Evolutionary conservation across 768 basidiomycete genomes (phyloP), one percentile per base, ranked within the genome.

Genomic region (Auriscalpium orientale): DNA sequence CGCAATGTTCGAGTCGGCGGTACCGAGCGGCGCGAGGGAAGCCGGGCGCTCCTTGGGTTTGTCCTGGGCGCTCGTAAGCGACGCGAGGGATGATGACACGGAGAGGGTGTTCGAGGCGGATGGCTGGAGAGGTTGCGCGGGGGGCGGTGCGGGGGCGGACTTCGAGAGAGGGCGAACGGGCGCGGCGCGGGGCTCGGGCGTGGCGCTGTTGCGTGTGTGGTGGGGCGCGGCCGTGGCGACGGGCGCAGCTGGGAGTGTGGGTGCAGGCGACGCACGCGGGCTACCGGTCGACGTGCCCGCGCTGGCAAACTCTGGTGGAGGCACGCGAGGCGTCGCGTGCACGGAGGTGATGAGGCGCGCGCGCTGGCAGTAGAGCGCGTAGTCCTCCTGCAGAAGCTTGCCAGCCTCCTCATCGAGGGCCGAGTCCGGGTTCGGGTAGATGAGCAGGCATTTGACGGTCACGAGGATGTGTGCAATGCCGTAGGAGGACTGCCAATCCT

Each of bases 341-440:
- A 98, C 91, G 58, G 82, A 84, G 22, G 93, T 95, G 64, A 95
- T 92, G 20, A 97, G 79, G 67, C 80, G 84, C 15, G 94, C 94
- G 53, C 94, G 85, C 60, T 82, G 78, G 70, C 84, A 91, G 66
- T 95, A 98, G 64, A 80, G 86, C 49, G 87, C 82, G 68, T 97
- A 98, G 58, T 95, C 85, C 67, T 95, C 91, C 47, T 95, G 74
- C 40, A 97, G 71, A 50, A 95, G 77, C 69, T 93, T 95, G 21
- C 95, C 95, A 0, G 95, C 95, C 67, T 97, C 92, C 67, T 98
- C 95, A 68, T 98, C 93, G 49, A 98, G 75, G 0, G 95, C 95
- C 8, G 91, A 95, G 70, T 98, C 95, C 35, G 95, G 92, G 67
- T 97, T 97, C 34, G 95, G 95, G 67, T 94, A 94, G 62, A 98